Evolutionary conservation across 768 basidiomycete species (phyloP).

Genomic region (Phanerodontia chrysosporium): DNA sequence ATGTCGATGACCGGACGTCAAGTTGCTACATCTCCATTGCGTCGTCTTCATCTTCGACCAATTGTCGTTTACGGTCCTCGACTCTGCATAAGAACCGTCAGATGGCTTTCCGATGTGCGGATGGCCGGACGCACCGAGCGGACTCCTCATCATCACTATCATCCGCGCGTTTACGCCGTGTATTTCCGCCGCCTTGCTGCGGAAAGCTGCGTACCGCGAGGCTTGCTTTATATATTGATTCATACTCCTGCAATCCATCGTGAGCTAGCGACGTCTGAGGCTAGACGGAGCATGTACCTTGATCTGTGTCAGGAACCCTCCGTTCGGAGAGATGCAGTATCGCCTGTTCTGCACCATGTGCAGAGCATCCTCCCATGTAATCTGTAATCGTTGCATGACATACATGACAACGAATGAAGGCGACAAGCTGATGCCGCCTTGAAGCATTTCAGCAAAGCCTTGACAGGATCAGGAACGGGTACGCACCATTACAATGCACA

Average conservation of each 20-base stretch:
- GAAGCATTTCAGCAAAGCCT: background rate
- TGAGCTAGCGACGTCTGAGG: background rate
- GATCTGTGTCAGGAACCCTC: constrained; percentile 88
- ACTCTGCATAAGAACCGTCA: constrained; percentile 22
- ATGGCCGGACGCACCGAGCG: constrained; percentile 24
- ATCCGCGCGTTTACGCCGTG: constrained; percentile 60
- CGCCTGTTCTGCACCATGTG: constrained; percentile 86
- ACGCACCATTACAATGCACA: constrained; percentile 84
- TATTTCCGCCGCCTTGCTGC: constrained; percentile 40
- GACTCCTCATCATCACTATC: constrained; percentile 71
- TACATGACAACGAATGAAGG: constrained; percentile 92
- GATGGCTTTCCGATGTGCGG: background rate
- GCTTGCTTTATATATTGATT: constrained; percentile 84
- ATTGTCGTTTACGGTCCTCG: constrained; percentile 41
- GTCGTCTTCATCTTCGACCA: constrained; percentile 32
- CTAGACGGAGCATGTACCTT: constrained; percentile 49
- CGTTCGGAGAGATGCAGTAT: constrained; percentile 92
- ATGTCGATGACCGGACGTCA: background rate
- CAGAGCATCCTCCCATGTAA: constrained; percentile 86
- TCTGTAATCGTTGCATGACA: constrained; percentile 79
- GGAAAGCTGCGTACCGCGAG: constrained; percentile 64
- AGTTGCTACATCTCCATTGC: constrained; percentile 24
- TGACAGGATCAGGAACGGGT: background rate
- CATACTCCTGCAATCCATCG: constrained; percentile 74
- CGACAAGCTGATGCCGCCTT: constrained; percentile 84